Base-by-base conservation (phyloP, 176 grass and related monocot species). In the Oropetium thomaeum region DNA sequence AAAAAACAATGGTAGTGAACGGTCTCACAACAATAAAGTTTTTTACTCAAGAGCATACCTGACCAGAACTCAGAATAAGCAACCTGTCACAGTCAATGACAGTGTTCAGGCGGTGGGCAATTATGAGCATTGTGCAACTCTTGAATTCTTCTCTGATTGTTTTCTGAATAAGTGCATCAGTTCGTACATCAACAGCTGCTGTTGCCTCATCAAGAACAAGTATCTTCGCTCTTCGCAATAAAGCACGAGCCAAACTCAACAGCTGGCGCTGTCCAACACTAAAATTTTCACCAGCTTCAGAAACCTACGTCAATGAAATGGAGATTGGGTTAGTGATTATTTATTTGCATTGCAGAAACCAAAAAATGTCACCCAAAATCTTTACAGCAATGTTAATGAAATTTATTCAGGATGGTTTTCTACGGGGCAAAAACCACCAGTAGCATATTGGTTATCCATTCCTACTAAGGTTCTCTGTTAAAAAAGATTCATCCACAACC, bases 81-180 rank as follows among this genome's bases (percentile, higher is more conserved):
- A 99, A 83, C 40, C 91, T 85, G 53, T 99, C 96, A 63, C 87
- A 95, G 68, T 95, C 96, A 49, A 99, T 95, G n/a, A 99, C 80
- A 37, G 96, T 99, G 76, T 99, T 99, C 78, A 99, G 62, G 12
- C 96, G 79, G 40, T 99, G 96, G 28, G 96, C 96, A 67, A 99
- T 99, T 70, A 99, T 84, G 44, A 99, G 87, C 96, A 99, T 99
- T 65, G 96, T 99, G 61, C 96, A 99, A 69, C 86, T 95, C 68
- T 95, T 99, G 82, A 99, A 99, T 75, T 99, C 96, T 73, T 99
- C 96, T 77, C 96, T 77, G 48, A 99, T 99, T 69, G 96, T 99
- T 82, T 92, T 99, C 79, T 95, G 96, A 75, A 99, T 99, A 82
- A 99, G 92, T 77, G 96, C 91, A 89, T 99, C 96, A 34, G 91